These are phyloP conservation scores for Thymus quinquecostatus DNA, from an alignment of 257 asterid species.

Conservation along the genomic window DNA sequence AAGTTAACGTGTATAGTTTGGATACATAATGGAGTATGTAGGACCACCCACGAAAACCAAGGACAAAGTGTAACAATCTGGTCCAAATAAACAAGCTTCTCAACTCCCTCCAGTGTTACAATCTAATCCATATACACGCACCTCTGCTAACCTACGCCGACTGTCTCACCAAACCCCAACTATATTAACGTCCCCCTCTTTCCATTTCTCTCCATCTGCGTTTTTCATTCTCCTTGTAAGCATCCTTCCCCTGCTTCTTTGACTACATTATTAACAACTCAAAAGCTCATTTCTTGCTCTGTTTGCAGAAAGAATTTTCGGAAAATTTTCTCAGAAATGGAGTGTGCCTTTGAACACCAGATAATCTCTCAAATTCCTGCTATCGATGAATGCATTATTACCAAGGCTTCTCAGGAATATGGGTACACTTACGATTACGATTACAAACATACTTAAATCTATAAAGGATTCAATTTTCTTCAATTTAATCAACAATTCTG, in stretches of 20 bases:
- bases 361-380: conserved; percentile 29
- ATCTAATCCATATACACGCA: background rate
- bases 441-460: background rate
- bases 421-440: too few relatives aligned
- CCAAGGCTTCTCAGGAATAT: conserved; percentile 33
- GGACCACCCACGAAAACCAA: conserved; percentile 27
- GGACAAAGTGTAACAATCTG: background rate
- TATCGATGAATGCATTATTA: conserved; percentile 31
- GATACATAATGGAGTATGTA: background rate
- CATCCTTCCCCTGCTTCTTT: too few relatives aligned
- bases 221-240: too few relatives aligned
- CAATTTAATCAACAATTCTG: background rate
- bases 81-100: conserved; percentile 3
- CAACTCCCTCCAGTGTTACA: too few relatives aligned
- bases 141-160: background rate
- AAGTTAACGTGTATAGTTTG: too few relatives aligned
- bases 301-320: conserved; percentile 17
- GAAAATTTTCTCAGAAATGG: conserved; percentile 35
- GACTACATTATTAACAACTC: too few relatives aligned
- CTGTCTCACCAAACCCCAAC: conserved; percentile 26
- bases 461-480: background rate
- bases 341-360: conserved; percentile 35
- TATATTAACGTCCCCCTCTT: conserved; percentile 31
- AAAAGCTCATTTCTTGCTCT: too few relatives aligned
- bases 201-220: too few relatives aligned